Percentiles rank a stretch among this genome's conserved stretches.
These are phyloP conservation scores for Fomitopsis betulina DNA, from an alignment of 1,284 basidiomycete genomes.

Conservation along the genomic window DNA sequence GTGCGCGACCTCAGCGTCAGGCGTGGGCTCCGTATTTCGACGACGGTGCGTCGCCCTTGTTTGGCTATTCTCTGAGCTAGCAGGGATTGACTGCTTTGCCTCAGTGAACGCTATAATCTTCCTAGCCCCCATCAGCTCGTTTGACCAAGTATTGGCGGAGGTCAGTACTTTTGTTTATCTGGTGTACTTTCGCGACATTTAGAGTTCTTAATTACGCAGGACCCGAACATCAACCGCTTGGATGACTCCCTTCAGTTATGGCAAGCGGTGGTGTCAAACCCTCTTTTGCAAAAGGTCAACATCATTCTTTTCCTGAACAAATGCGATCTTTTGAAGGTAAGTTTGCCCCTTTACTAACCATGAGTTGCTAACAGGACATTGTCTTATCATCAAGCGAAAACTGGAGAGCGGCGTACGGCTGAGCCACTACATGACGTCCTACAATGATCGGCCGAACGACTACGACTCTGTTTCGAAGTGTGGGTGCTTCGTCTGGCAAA, in stretches of 20 bases:
- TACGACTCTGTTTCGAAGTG: slow-evolving; percentile 69
- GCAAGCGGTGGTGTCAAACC: slow-evolving; percentile 64
- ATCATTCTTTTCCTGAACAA: slow-evolving; percentile 79
- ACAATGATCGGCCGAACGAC: slow-evolving; percentile 69
- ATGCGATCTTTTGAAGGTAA: slow-evolving; percentile 64
- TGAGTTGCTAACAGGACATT: background rate
- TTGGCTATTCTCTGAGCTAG: background rate
- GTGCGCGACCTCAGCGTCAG: slow-evolving; percentile 67
- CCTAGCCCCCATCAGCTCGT: slow-evolving; percentile 77
- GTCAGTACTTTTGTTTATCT: slow-evolving; percentile 29
- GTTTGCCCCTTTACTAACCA: background rate
- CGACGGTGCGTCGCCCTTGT: slow-evolving; percentile 46
- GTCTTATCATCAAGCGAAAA: slow-evolving; percentile 37
- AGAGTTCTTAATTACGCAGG: slow-evolving; percentile 35
- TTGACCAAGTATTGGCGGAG: slow-evolving; percentile 76
- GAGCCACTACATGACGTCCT: slow-evolving; percentile 60
- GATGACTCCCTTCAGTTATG: slow-evolving; percentile 73
- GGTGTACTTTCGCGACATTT: background rate
- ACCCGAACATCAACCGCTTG: slow-evolving; percentile 63
- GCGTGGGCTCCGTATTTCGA: slow-evolving; percentile 84
- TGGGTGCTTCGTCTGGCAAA: slow-evolving; percentile 29
- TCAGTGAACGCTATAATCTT: slow-evolving; percentile 81
- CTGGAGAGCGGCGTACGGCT: slow-evolving; percentile 71
- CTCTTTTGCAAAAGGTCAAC: slow-evolving; percentile 59
- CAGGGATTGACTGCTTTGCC: background rate